Percentiles rank a stretch among this genome's conserved stretches.
phyloP scores from a whole-genome alignment of 1,284 basidiomycete species.

The Psilocybe mexicana region DNA sequence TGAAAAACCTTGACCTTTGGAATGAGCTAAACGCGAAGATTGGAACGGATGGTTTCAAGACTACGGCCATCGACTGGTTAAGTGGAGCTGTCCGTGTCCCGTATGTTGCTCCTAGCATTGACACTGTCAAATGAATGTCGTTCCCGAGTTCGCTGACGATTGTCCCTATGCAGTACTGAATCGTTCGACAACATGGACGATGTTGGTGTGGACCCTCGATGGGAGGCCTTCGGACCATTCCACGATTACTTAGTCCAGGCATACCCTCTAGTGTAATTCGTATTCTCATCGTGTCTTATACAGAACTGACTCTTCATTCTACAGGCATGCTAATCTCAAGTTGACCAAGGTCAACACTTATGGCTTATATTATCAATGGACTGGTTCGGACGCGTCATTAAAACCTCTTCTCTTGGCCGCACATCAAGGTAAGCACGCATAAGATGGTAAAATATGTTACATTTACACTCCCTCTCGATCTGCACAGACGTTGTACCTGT shows the following conservation, averaged over 20 bases:
- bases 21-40: slow-evolving; percentile 39
- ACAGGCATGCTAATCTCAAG: slow-evolving; percentile 53
- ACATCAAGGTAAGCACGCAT: slow-evolving; percentile 58
- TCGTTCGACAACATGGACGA: slow-evolving; percentile 50
- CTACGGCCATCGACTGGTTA: slow-evolving; percentile 52
- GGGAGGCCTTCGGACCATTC: slow-evolving; percentile 50
- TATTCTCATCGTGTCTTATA: neutral
- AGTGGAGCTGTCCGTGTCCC: slow-evolving; percentile 50
- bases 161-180: slow-evolving; percentile 38
- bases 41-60: slow-evolving; percentile 45
- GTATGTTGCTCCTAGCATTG: slow-evolving; percentile 28
- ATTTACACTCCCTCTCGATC: neutral
- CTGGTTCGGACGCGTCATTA: slow-evolving; percentile 57
- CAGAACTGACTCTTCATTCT: neutral
- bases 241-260: slow-evolving; percentile 46
- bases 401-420: slow-evolving; percentile 71
- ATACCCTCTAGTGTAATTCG: slow-evolving; percentile 48
- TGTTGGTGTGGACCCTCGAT: slow-evolving; percentile 50
- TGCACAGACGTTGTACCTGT: slow-evolving; percentile 69
- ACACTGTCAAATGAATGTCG: neutral
- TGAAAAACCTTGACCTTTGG: slow-evolving; percentile 44
- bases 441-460: neutral
- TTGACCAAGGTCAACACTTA: slow-evolving; percentile 66
- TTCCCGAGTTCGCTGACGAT: neutral
- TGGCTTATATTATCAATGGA: slow-evolving; percentile 70